Conservation (phyloP, 2,329 filamentous ascomycete genomes). For the Verticillium tricorpus region DNA sequence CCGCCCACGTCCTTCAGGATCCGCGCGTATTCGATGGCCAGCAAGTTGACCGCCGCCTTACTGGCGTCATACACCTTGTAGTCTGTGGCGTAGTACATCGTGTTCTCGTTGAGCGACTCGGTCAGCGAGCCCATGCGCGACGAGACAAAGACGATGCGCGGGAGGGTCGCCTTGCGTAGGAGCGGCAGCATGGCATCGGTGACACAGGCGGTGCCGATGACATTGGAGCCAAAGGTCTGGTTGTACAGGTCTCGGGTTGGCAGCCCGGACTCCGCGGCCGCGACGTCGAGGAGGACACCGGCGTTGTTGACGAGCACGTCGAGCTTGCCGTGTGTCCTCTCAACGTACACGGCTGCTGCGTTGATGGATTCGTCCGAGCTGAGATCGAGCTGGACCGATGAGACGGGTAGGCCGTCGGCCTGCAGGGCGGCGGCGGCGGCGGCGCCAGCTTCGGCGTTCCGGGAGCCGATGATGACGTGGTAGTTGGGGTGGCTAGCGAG, state of each 20-base stretch:
- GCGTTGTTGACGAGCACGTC: constrained; percentile 33
- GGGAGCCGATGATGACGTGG: constrained; percentile 28
- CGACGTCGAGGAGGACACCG: constrained; percentile 21
- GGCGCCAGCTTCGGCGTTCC: constrained; percentile 20
- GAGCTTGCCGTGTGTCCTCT: constrained; percentile 18
- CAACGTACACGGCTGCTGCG: constrained; percentile 17
- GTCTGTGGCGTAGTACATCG: constrained; percentile 18
- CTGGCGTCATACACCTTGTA: constrained; percentile 31
- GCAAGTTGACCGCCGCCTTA: constrained; percentile 39
- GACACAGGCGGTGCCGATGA: constrained; percentile 23
- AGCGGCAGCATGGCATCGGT: constrained; percentile 23
- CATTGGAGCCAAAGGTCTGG: constrained; percentile 33
- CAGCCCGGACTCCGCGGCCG: constrained; percentile 6
- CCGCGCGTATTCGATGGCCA: constrained; percentile 27
- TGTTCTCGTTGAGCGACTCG: constrained; percentile 20
- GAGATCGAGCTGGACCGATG: constrained; percentile 21
- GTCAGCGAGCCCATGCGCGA: constrained; percentile 28
- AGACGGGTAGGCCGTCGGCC: constrained; percentile 16
- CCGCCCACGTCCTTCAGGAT: constrained; percentile 23
- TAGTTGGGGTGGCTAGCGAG: constrained; percentile 21
- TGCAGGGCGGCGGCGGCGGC: constrained; percentile 18
- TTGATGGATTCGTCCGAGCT: constrained; percentile 21
- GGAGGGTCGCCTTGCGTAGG: constrained; percentile 20
- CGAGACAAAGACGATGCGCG: constrained; percentile 33
- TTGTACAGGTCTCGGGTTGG: constrained; percentile 27